These are phyloP conservation scores for Tylopilus felleus DNA, from an alignment of 768 basidiomycete species.

Conservation along the genomic window DNA sequence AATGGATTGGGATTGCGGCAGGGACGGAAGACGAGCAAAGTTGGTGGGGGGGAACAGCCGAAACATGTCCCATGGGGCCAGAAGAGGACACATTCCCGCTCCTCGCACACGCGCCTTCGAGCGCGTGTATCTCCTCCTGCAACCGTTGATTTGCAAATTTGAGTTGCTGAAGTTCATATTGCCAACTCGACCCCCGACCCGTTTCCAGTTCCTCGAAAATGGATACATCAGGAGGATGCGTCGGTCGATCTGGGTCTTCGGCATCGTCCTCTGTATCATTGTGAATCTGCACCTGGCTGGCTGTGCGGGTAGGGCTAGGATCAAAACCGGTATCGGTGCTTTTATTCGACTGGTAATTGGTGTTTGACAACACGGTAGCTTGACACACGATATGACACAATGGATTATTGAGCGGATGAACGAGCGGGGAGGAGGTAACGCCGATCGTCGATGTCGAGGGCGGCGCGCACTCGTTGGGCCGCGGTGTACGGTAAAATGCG, in stretches of 20 bases:
- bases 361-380: conserved; percentile 18
- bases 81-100: not conserved
- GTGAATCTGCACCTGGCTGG: not conserved
- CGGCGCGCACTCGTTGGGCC: not conserved
- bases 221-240: conserved; percentile 32
- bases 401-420: conserved; percentile 15
- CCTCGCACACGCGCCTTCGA: conserved; percentile 30
- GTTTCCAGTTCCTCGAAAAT: conserved; percentile 74
- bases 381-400: conserved; percentile 31
- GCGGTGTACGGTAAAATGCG: conserved; percentile 37
- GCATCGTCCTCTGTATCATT: not conserved
- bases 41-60: not conserved
- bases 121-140: conserved; percentile 49
- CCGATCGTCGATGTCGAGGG: not conserved
- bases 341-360: not conserved
- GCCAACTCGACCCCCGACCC: conserved; percentile 76
- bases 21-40: not conserved
- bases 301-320: not conserved
- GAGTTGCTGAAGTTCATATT: conserved; percentile 87
- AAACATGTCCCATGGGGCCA: not conserved
- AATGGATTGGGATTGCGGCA: not conserved
- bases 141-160: conserved; percentile 66
- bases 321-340: not conserved
- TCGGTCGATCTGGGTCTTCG: conserved; percentile 3
- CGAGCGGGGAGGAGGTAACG: conserved; percentile 2